phyloP scores from a whole-genome alignment of 352 stramenopile genomes.

The Elongisporangium prolatum region DNA sequence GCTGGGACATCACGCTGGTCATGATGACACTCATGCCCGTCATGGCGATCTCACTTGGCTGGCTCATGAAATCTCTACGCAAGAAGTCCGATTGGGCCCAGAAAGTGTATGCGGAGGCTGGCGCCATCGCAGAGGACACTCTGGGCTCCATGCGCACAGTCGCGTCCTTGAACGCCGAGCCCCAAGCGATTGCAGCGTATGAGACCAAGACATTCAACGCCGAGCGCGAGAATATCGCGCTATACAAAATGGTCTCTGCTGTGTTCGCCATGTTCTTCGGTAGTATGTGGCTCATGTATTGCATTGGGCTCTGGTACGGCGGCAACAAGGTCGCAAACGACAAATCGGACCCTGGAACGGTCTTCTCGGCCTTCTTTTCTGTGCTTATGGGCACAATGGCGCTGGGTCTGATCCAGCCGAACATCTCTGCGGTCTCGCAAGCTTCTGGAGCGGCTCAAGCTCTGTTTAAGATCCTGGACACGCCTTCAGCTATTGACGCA shows the following conservation, averaged over 20 bases:
- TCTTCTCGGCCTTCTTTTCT: conserved; percentile 43
- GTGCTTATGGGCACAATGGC: conserved; percentile 39
- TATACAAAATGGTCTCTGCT: conserved; percentile 16
- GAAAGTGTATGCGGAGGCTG: conserved; percentile 41
- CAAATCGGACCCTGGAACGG: conserved; percentile 19
- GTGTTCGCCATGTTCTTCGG: conserved; percentile 29
- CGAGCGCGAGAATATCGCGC: conserved; percentile 25
- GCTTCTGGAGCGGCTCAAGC: no score
- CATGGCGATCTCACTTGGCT: conserved; percentile 30
- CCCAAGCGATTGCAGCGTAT: conserved; percentile 36
- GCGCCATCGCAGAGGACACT: conserved; percentile 52
- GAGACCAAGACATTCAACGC: conserved; percentile 15
- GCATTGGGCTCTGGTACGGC: conserved; percentile 48
- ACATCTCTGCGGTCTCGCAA: no score
- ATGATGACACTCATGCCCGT: conserved; percentile 45
- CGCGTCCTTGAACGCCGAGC: conserved; percentile 38
- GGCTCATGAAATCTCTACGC: conserved; percentile 22
- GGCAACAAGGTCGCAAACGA: conserved; percentile 28
- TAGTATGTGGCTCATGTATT: conserved; percentile 44
- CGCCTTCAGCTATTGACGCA: no score
- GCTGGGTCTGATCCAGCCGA: no score
- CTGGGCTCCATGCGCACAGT: conserved; percentile 56
- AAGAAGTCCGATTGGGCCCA: conserved; percentile 19
- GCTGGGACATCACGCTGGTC: conserved; percentile 40
- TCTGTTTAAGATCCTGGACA: no score